Evolutionary conservation across 805 yeast species (phyloP), one percentile per base, ranked within the genome.

Genomic region (Hanseniaspora clermontiae): DNA sequence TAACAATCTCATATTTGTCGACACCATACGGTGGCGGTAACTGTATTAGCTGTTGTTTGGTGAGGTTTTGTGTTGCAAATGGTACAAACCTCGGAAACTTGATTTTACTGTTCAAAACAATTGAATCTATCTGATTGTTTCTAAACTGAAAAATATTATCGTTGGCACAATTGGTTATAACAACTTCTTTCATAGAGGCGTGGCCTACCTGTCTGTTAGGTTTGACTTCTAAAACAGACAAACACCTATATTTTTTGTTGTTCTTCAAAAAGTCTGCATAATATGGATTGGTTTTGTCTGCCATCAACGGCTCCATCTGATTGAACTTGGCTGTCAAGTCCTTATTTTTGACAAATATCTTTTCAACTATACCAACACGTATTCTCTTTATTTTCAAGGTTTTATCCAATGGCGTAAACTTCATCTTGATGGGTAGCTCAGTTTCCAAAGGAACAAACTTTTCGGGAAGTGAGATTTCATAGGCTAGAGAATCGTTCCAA

Each of bases 401-500:
- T 66, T 85, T 84, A 5, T 75, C 77, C 59, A 84, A 63, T 0
- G 95, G 93, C 0, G 79, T 76, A 27, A 86, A 70, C 64, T 82
- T 84, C 61, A 86, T 74, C 62, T 79, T 82, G 20, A 86, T 71
- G 27, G 68, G 85, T 63, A 70, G 70, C 71, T 77, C 80, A 12
- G 81, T 74, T 2, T 85, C 84, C 49, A 85, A 68, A 1, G 85
- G 74, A 11, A 84, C 79, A 65, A 75, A 85, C 63, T 85, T 86
- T 58, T 76, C 76, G 0, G 90, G 89, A 58, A 86, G 76, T 0
- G 88, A 77, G 15, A 86, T 75, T 60, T 84, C 84, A 67, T 86
- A 86, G 57, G 81, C 80, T 39, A 86, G 68, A 0, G 87, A 67
- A 56, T 84, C 82, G 61, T 81, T 80, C 93, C 93, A 86, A 0